Conservation (phyloP, 2,329 filamentous ascomycete genomes). For the Aaosphaeria pasadenensis region DNA sequence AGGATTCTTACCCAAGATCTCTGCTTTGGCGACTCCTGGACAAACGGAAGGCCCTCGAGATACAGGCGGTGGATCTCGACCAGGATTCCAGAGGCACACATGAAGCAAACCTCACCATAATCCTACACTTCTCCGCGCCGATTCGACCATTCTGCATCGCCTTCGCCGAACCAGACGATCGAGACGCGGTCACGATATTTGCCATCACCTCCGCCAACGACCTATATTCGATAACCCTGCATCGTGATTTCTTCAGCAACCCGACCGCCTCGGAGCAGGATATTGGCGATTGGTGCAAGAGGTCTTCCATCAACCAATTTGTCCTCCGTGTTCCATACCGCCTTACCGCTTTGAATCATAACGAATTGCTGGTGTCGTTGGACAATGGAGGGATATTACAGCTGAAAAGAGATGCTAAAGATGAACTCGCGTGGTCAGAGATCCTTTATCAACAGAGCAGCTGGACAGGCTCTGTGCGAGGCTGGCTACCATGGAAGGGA, state of each 20-base stretch:
- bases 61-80: conserved; percentile 78
- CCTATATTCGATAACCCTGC: conserved; percentile 79
- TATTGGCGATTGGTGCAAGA: conserved; percentile 73
- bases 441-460: conserved; percentile 70
- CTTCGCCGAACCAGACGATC: conserved; percentile 74
- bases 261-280: conserved; percentile 68
- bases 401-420: conserved; percentile 44
- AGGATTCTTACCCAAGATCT: conserved; percentile 68
- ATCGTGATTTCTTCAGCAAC: conserved; percentile 77
- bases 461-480: conserved; percentile 59
- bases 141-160: conserved; percentile 78
- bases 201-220: conserved; percentile 76
- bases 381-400: conserved; percentile 74
- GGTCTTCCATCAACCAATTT: conserved; percentile 69
- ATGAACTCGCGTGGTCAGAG: conserved; percentile 60
- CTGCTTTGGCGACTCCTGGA: conserved; percentile 91
- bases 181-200: conserved; percentile 75
- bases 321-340: conserved; percentile 77
- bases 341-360: conserved; percentile 68
- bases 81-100: conserved; percentile 59
- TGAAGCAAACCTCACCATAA: conserved; percentile 72
- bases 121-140: conserved; percentile 70
- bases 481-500: conserved; percentile 64
- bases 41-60: conserved; percentile 73
- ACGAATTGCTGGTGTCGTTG: conserved; percentile 76